These are phyloP conservation scores for Saccharomycopsis hybrid DNA, from an alignment of 1,139 yeast species.

Conservation along the genomic window DNA sequence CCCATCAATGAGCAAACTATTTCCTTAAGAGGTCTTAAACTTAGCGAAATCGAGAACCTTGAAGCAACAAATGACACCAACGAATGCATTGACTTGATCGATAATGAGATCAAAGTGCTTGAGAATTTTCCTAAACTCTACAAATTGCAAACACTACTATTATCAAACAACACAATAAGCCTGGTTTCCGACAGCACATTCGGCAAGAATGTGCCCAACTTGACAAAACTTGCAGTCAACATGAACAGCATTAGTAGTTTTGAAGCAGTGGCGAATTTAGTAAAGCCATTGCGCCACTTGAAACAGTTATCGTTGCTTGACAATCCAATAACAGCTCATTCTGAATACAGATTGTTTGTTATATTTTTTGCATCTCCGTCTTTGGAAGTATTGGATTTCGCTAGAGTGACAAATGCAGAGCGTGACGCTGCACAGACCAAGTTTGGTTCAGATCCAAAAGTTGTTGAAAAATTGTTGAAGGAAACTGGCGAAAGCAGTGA, in stretches of 20 bases:
- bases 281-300: conserved; percentile 6
- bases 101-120: conserved; percentile 52
- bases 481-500: too few relatives aligned
- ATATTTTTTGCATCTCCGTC: conserved; percentile 60
- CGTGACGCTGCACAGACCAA: conserved; percentile 25
- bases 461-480: too few relatives aligned
- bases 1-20: conserved; percentile 39
- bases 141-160: conserved; percentile 42
- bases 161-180: conserved; percentile 51
- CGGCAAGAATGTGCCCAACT: conserved; percentile 35
- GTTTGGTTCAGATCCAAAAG: too few relatives aligned
- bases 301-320: conserved; percentile 5
- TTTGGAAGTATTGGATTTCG: conserved; percentile 52
- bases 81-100: conserved; percentile 57
- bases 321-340: conserved; percentile 18
- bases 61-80: conserved; percentile 36
- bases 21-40: conserved; percentile 33
- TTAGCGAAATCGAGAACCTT: conserved; percentile 35
- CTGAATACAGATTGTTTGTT: conserved; percentile 46
- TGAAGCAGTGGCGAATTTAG: conserved; percentile 4
- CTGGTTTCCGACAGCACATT: conserved; percentile 31
- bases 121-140: conserved; percentile 41
- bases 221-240: conserved; percentile 43
- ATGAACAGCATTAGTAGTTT: conserved; percentile 43
- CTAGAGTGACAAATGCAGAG: conserved; percentile 47